Base-by-base conservation (phyloP, 2,329 filamentous ascomycete genomes). In the Exophiala alcalophila region DNA sequence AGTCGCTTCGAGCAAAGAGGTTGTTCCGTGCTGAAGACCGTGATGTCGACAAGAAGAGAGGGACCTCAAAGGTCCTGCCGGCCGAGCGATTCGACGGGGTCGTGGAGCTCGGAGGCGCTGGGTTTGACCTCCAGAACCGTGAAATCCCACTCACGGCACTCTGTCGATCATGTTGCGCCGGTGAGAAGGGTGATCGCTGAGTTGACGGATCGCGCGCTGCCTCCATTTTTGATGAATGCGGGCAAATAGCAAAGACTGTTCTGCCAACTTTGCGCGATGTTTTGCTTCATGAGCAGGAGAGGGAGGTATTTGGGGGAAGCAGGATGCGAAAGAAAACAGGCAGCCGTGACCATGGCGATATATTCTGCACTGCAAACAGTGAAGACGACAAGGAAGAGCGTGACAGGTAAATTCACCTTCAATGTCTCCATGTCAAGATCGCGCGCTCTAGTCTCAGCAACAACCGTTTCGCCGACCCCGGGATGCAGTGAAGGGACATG, bases 21-120 rank as follows among this genome's bases (percentile, higher is more conserved):
- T 47, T 46, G 33, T 47, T 49, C 18, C 37, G 41, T 6, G 36
- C 33, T 16, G 44, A 44, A 9, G 38, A 36, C 8, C 40, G 37
- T 9, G 49, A 46, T 5, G 47, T 34, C 2, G 47, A 39, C 16
- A 49, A 21, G 23, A 47, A 45, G 19, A 49, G 20, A 12, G 49
- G 49, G 11, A 49, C 45, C 5, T 49, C 37, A 25, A 50, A 46
- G n/a, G 48, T 44, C 30, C 43, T 49, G 12, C 26, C 33, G 6
- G 40, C 49, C 6, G 21, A 19, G n/a, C n/a, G n/a, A n/a, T 24
- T 37, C 10, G 38, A 28, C 19, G 48, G 43, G 19, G 29, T 27
- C 16, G 32, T 15, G 28, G 47, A 30, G 12, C 39, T 39, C 14
- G 12, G 18, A 9, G 30, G 9, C 24, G 7, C 32, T 21, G 23